Base-by-base conservation (phyloP, 768 basidiomycete genomes). In the Gloeophyllum trabeum region DNA sequence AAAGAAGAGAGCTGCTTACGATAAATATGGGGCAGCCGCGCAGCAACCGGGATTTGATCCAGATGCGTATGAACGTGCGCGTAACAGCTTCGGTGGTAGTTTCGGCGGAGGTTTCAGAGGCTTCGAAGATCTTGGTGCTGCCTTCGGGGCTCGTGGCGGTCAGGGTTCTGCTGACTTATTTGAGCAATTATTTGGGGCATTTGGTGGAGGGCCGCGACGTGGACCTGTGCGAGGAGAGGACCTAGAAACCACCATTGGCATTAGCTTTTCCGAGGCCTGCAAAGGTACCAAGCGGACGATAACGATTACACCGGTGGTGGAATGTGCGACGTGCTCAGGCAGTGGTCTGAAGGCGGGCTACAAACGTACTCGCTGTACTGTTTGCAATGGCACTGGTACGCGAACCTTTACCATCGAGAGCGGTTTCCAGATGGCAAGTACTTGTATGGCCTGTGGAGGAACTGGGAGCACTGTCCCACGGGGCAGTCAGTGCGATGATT, bases 361-460 rank as follows among this genome's bases (percentile, higher is more conserved):
- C 25, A 85, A 92, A 63, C 73, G 85, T 51, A 70, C 75, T 39
- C 75, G 78, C 22, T 99, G 96, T 62, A 54, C 65, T 40, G 62
- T 80, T 25, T 99, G 96, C 62, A 71, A 79, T 44, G 96, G 96
- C 43, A 72, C 85, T 19, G 96, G 96, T 35, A 78, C 82, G 25
- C 76, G 81, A 59, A 88, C 91, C 14, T 97, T 87, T 60, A 80
- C 89, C 41, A 75, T 99, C 54, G 81, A 89, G 55, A 82, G 73
- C 57, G 96, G 96, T 14, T 98, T 99, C 76, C 87, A 91, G 58
- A 93, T 99, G 90, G 81, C 91, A 19, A 87, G 80, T 47, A 91
- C 90, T 23, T 99, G 96, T 63, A 67, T 70, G 42, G 57, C 73
- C 21, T 99, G 96, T 61, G 68, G 73, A 14, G 96, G 96, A 6